phyloP scores from a whole-genome alignment of 306 rosid species.

The Ceratonia siliqua region DNA sequence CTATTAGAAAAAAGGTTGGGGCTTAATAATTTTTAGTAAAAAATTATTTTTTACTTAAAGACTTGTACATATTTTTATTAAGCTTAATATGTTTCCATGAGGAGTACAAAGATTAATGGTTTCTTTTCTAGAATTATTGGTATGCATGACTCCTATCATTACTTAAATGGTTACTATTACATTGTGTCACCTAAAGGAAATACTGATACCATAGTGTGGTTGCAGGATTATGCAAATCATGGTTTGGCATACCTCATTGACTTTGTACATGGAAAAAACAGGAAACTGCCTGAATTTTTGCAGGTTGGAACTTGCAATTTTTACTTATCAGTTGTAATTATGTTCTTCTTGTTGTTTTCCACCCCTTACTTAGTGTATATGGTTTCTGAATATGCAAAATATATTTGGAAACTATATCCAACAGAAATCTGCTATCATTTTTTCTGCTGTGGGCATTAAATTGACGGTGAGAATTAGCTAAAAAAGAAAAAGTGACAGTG shows the following conservation, averaged over 20 bases:
- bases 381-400: constrained; percentile 22
- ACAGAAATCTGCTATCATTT: not conserved
- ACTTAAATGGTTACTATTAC: not conserved
- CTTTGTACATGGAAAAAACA: constrained; percentile 55
- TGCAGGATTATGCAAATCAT: constrained; percentile 68
- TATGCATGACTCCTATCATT: constrained; percentile 3
- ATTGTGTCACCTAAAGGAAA: constrained; percentile 6
- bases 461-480: not conserved
- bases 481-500: not conserved
- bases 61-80: not conserved
- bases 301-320: constrained; percentile 53
- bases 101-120: not conserved
- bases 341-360: constrained; percentile 1
- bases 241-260: constrained; percentile 69
- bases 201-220: constrained; percentile 34
- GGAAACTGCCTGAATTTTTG: constrained; percentile 52
- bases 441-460: constrained; percentile 14
- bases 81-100: not conserved
- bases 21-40: not conserved
- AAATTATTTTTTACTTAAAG: not conserved
- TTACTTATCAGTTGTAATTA: constrained; percentile 11
- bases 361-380: constrained; percentile 10
- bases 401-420: not conserved
- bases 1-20: not conserved
- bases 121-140: constrained; percentile 21